phyloP scores from a whole-genome alignment of 2,329 filamentous ascomycete species.

The Fusarium cicatricum region DNA sequence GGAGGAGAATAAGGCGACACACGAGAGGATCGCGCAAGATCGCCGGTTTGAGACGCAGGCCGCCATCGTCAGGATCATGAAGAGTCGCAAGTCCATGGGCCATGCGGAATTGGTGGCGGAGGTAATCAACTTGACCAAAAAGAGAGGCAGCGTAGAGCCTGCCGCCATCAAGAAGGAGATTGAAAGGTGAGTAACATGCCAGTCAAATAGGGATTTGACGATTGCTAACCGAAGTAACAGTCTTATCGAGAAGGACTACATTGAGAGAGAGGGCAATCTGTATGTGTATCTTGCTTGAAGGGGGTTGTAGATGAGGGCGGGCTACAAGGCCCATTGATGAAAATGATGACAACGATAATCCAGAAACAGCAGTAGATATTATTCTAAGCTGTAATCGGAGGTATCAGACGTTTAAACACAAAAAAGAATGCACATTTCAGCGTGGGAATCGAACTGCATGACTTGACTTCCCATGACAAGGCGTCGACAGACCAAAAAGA shows the following conservation, averaged over 20 bases:
- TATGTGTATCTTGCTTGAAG: slow-evolving; percentile 75
- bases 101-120: slow-evolving; percentile 90
- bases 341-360: not conserved
- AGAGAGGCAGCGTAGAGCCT: slow-evolving; percentile 84
- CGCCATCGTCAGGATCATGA: slow-evolving; percentile 97
- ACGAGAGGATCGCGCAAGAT: slow-evolving; percentile 88
- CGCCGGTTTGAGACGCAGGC: slow-evolving; percentile 96
- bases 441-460: slow-evolving; percentile 15
- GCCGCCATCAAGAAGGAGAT: slow-evolving; percentile 96
- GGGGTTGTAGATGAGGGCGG: not conserved
- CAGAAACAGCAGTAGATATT: not conserved
- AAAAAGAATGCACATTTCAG: too few relatives aligned
- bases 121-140: slow-evolving; percentile 90
- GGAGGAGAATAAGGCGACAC: slow-evolving; percentile 92
- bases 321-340: not conserved
- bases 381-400: too few relatives aligned
- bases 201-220: not conserved
- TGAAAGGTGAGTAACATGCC: slow-evolving; percentile 72
- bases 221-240: slow-evolving; percentile 52
- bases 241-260: slow-evolving; percentile 92
- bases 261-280: slow-evolving; percentile 77
- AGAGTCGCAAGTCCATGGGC: slow-evolving; percentile 85
- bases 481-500: not conserved
- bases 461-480: not conserved
- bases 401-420: too few relatives aligned